These are phyloP conservation scores for Debaryomyces robertsiae DNA, from an alignment of 1,139 yeast genomes.

Conservation along the genomic window DNA sequence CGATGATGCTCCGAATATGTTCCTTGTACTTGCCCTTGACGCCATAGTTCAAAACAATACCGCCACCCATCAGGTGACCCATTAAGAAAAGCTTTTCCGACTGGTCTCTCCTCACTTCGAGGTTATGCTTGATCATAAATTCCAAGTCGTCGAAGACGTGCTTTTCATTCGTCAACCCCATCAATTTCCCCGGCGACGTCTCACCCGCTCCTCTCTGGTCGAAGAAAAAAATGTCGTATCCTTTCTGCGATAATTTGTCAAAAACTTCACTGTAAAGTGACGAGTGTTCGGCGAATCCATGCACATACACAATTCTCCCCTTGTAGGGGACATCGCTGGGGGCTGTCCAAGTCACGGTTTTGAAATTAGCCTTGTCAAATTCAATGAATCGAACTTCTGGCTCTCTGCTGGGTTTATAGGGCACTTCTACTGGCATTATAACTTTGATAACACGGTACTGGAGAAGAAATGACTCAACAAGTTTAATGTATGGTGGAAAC, in stretches of 20 bases:
- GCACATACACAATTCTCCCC: constrained; percentile 67
- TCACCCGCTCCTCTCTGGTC: constrained; percentile 91
- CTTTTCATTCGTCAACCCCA: constrained; percentile 69
- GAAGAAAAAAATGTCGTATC: constrained; percentile 75
- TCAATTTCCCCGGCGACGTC: constrained; percentile 60
- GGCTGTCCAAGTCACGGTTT: constrained; percentile 43
- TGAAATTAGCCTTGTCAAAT: constrained; percentile 41
- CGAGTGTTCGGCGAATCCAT: constrained; percentile 79
- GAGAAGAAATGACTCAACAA: no score
- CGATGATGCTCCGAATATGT: constrained; percentile 56
- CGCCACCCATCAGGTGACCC: constrained; percentile 99
- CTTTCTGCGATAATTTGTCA: constrained; percentile 58
- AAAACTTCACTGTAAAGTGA: constrained; percentile 56
- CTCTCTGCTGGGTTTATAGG: constrained; percentile 37
- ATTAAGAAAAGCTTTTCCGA: constrained; percentile 56
- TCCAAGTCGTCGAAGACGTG: constrained; percentile 72
- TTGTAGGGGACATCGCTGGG: constrained; percentile 38
- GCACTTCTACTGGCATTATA: constrained; percentile 23
- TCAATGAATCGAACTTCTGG: constrained; percentile 34
- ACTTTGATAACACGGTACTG: neutral
- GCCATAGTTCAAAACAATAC: constrained; percentile 72
- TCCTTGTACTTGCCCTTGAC: constrained; percentile 62
- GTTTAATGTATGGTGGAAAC: no score
- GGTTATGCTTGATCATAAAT: constrained; percentile 49
- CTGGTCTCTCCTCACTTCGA: constrained; percentile 24